Evolutionary conservation across 345 rosid species (phyloP).

Genomic region (Citrus trifoliata): DNA sequence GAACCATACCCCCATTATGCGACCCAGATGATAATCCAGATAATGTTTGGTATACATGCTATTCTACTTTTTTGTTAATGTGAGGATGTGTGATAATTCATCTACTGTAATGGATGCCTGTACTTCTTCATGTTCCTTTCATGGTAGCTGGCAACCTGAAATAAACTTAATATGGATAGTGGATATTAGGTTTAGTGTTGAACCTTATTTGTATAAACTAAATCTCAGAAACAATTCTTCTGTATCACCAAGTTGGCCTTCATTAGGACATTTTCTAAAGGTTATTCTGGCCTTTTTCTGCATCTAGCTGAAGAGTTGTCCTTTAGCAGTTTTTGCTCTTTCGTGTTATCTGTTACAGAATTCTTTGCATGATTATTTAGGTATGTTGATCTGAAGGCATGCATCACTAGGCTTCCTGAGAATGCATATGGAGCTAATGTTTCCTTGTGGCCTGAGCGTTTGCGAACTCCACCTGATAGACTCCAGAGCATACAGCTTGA

Average conservation of each 20-base stretch:
- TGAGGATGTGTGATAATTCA: background rate
- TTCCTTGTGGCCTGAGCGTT: slow-evolving; percentile 79
- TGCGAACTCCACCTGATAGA: slow-evolving; percentile 84
- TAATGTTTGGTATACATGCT: slow-evolving; percentile 64
- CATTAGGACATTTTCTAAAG: background rate
- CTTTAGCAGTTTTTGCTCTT: background rate
- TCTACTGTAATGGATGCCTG: background rate
- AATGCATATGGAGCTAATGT: slow-evolving; percentile 80
- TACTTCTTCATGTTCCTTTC: background rate
- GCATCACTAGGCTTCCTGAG: slow-evolving; percentile 79
- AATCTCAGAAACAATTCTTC: background rate
- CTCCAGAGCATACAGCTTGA: slow-evolving; percentile 82
- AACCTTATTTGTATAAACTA: background rate
- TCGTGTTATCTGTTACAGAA: slow-evolving; percentile 1
- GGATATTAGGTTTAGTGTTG: background rate
- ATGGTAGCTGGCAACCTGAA: background rate
- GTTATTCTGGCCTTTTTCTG: background rate
- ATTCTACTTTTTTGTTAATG: background rate
- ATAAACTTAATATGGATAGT: background rate
- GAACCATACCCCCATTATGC: slow-evolving; percentile 69
- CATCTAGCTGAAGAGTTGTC: background rate
- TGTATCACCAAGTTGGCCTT: background rate
- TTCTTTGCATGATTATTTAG: slow-evolving; percentile 32
- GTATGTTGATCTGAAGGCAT: slow-evolving; percentile 83
- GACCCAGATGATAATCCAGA: slow-evolving; percentile 78